Evolutionary conservation across 768 basidiomycete species (phyloP), one percentile per base, ranked within the genome.

Genomic region (Lactarius pseudohatsudake): DNA sequence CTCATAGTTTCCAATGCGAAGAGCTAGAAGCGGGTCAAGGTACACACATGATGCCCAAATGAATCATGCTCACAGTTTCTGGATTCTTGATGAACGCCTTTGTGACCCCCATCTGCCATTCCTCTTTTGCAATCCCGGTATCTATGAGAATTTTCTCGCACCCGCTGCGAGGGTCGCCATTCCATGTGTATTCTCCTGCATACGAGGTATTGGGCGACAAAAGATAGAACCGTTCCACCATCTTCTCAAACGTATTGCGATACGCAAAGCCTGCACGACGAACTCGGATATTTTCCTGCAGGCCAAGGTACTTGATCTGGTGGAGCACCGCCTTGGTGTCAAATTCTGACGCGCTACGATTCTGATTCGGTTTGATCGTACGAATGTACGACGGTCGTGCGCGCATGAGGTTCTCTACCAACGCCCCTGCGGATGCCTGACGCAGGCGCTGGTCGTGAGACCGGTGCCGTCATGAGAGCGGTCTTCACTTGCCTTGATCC

Each of bases 21-120:
- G 26, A 99, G 85, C 94, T 98, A 64, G 8, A 59, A 59, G 20
- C 6, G 4, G 47, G 30, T 71, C 55, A 62, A 64, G n/a, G 26
- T 58, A 22, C 38, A 6, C 34, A 28, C 28, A 28, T n/a, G 57
- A 65, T 38, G 40, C 57, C 7, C 62, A 60, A 22, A 10, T 34
- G 11, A 55, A 8, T 22, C 43, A 50, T 15, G 74, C 86, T 69
- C 76, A 96, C 93, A 22, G 96, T 98, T 77, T 98, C 97, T 0
- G 97, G 97, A 74, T 96, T 98, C 82, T 98, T 98, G 78, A 99
- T 98, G 77, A 99, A 99, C 0, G 96, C 96, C 74, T 99, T 98
- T 2, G 96, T 97, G 4, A 90, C 86, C 61, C 97, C 97, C 96
- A 98, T 97, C 77, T 99, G 97, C 97, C 97, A 99, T 76, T 99